Evolutionary conservation across 768 basidiomycete species (phyloP).

Genomic region (Amanita thiersii): DNA sequence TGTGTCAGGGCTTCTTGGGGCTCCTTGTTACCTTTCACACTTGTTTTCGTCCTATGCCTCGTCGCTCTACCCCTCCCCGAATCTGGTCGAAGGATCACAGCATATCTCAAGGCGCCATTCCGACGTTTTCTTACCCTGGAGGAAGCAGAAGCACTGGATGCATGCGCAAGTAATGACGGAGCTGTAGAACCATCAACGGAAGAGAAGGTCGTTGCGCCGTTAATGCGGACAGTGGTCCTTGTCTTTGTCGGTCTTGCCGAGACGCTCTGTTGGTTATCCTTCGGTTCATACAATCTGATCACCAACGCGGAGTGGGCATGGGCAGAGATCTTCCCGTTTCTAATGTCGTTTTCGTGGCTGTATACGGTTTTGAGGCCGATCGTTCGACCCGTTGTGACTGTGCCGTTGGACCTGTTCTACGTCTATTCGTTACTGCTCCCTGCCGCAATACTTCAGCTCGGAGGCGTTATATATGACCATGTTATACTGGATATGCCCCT

Average conservation of each 20-base stretch:
- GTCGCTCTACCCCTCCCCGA: slow-evolving; percentile 23
- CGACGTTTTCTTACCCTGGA: slow-evolving; percentile 36
- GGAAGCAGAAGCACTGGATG: slow-evolving; percentile 47
- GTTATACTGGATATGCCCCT: slow-evolving; percentile 32
- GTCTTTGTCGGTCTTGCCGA: slow-evolving; percentile 47
- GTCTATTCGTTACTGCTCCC: slow-evolving; percentile 45
- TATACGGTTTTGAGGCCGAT: slow-evolving; percentile 55
- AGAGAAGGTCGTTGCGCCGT: slow-evolving; percentile 24
- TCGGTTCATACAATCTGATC: slow-evolving; percentile 47
- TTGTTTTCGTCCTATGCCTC: slow-evolving; percentile 37
- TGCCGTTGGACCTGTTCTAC: slow-evolving; percentile 54
- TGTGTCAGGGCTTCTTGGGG: slow-evolving; percentile 48
- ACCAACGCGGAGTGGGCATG: slow-evolving; percentile 22
- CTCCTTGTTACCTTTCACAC: slow-evolving; percentile 35
- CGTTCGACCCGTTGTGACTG: slow-evolving; percentile 42
- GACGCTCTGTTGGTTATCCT: slow-evolving; percentile 49
- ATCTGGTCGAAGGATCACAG: slow-evolving; percentile 16
- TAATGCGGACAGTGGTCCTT: slow-evolving; percentile 58
- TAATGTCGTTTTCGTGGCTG: slow-evolving; percentile 54
- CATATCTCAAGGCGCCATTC: slow-evolving; percentile 25
- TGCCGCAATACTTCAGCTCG: slow-evolving; percentile 39
- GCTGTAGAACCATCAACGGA: slow-evolving; percentile 14
- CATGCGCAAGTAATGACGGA: slow-evolving; percentile 14
- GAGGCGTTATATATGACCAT: slow-evolving; percentile 46
- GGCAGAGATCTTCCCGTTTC: slow-evolving; percentile 30